Base-by-base conservation (phyloP, 192 early-diverging fungal species). In the Coemansia sp. region DNA sequence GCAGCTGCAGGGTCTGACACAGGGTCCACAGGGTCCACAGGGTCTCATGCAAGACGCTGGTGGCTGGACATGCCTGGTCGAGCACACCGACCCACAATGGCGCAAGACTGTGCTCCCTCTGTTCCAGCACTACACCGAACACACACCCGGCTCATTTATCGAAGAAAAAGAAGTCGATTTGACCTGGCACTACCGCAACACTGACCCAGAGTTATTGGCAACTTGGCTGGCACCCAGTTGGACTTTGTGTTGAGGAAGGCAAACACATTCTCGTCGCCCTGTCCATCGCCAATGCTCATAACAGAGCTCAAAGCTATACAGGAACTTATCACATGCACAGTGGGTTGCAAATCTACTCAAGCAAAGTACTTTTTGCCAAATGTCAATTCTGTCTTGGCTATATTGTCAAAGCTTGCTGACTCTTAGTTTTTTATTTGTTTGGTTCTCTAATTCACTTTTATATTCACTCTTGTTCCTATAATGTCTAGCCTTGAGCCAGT, bases 91-190 rank as follows among this genome's bases (percentile, higher is more conserved):
- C 73, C 85, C 89, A 21, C 85, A 88, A 36, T 99, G 96, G 96
- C 87, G 92, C 42, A 88, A 90, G 31, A 92, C 92, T 6, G 94
- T 98, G 64, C 84, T 89, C 18, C 96, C 96, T 10, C 67, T 99
- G 37, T 97, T 99, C 84, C 86, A 95, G 74, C 94, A 99, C 76
- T 99, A 98, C 74, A 89, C 88, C 0, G 96, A 97, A 61, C 89
- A 96, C 50, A 99, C 98, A 7, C 98, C 96, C 0, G 96, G 96
- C 2, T 90, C 89, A 15, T 97, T 94, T 58, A 93, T 99, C 74
- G 98, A 99, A 83, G 93, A 96, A 68, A 99, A 99, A 84, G 96
- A 99, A 72, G 89, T 98, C 55, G 97, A 96, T 64, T 59, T 99
- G 26, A 97, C 96, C 10, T 99, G 96, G 96, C 93, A 98, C 65